Percentiles rank a stretch among this genome's conserved stretches.
These are phyloP conservation scores for Petrea volubilis DNA, from an alignment of 257 asterid genomes.

Conservation along the genomic window DNA sequence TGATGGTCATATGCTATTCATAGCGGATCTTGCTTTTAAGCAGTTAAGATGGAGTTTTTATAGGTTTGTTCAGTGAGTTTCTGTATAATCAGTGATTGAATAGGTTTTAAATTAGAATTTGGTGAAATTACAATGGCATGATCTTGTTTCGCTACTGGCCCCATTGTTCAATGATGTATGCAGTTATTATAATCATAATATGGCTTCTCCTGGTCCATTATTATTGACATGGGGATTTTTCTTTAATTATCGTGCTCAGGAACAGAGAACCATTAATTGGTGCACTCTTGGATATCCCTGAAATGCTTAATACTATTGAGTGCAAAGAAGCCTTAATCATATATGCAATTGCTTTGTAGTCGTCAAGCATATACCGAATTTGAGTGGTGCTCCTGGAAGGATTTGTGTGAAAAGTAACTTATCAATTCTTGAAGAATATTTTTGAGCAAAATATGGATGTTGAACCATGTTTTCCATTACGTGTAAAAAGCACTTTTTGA, in stretches of 20 bases:
- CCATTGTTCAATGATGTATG: conserved; percentile 5
- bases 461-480: conserved; percentile 10
- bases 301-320: conserved; percentile 46
- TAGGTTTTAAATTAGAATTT: neutral
- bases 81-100: neutral
- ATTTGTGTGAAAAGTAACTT: conserved; percentile 30
- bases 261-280: conserved; percentile 61
- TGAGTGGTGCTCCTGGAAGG: conserved; percentile 32
- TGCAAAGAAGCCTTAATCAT: conserved; percentile 56
- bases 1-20: neutral
- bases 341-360: conserved; percentile 40
- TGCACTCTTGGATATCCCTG: conserved; percentile 54
- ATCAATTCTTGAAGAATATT: conserved; percentile 30
- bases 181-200: neutral
- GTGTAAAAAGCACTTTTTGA: conserved; percentile 1
- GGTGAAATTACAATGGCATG: neutral
- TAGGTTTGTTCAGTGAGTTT: neutral
- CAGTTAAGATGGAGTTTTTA: neutral
- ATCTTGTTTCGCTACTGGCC: neutral
- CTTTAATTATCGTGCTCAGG: conserved; percentile 68
- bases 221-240: conserved; percentile 51
- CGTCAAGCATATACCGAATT: conserved; percentile 28
- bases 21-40: neutral
- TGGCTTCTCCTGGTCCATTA: conserved; percentile 27
- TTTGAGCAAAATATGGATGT: conserved; percentile 27